Conservation (phyloP, 345 rosid genomes). For the Citrus cavaleriei region DNA sequence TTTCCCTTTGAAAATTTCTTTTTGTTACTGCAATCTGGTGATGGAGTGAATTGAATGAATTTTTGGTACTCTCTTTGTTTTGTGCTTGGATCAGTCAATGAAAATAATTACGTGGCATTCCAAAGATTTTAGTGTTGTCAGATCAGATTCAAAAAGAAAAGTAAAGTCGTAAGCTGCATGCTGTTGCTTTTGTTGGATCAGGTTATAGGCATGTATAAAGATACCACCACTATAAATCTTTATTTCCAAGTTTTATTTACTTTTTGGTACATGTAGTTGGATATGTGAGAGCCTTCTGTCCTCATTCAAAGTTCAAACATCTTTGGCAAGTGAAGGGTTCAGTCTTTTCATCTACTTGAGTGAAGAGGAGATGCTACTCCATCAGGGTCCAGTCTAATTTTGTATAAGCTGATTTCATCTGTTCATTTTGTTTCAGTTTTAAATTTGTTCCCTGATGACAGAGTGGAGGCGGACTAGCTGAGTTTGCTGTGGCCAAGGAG, state of each 20-base stretch:
- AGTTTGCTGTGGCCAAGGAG: slow-evolving; percentile 59
- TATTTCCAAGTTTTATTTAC: neutral
- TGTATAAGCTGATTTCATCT: neutral
- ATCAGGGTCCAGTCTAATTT: neutral
- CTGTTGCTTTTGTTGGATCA: neutral
- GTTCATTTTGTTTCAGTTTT: neutral
- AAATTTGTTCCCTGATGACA: slow-evolving; percentile 14
- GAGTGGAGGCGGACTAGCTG: slow-evolving; percentile 65
- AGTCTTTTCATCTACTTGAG: neutral
- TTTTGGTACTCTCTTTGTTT: neutral
- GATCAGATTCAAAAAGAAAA: neutral
- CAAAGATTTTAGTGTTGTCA: neutral
- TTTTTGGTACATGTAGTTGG: neutral
- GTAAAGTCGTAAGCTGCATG: neutral
- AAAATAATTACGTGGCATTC: neutral
- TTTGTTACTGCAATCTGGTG: neutral
- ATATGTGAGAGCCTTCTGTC: neutral
- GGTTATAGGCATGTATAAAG: neutral
- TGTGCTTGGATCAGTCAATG: neutral
- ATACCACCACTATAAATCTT: neutral
- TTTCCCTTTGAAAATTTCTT: neutral
- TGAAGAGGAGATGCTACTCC: neutral
- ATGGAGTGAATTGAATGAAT: neutral
- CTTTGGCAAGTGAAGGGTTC: neutral
- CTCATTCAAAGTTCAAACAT: neutral